These are phyloP conservation scores for Backusella mclennaniae DNA, from an alignment of 192 early-diverging fungal species.

Conservation along the genomic window DNA sequence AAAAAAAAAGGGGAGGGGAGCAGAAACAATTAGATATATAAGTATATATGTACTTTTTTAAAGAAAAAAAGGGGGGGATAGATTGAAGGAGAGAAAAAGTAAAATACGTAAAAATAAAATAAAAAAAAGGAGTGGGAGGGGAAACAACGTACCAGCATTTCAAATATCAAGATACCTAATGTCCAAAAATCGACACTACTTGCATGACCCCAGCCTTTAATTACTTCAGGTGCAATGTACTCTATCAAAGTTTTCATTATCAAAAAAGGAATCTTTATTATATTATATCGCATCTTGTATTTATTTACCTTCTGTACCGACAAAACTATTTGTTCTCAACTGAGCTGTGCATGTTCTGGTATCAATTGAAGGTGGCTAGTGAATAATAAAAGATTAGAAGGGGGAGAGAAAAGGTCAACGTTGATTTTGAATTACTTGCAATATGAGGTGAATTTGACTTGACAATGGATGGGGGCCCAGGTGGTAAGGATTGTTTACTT, in stretches of 20 bases:
- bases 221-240: slow-evolving; percentile 98
- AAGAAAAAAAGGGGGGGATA: background rate
- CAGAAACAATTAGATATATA: background rate
- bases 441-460: slow-evolving; percentile 59
- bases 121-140: background rate
- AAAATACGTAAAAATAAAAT: background rate
- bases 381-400: background rate
- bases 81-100: background rate
- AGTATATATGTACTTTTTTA: background rate
- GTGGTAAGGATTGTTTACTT: slow-evolving; percentile 88
- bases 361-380: slow-evolving; percentile 70
- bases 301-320: slow-evolving; percentile 84
- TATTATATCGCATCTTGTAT: background rate
- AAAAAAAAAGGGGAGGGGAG: background rate
- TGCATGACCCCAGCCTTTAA: slow-evolving; percentile 91
- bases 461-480: slow-evolving; percentile 68
- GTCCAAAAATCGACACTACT: slow-evolving; percentile 99
- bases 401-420: background rate
- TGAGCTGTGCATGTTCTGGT: slow-evolving; percentile 88
- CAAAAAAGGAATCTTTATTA: background rate
- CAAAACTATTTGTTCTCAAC: slow-evolving; percentile 94
- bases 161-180: slow-evolving; percentile 94
- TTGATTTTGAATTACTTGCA: slow-evolving; percentile 29
- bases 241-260: slow-evolving; percentile 44
- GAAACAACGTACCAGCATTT: slow-evolving; percentile 74